phyloP scores from a whole-genome alignment of 2,329 filamentous ascomycete species.

The Verticillium nonalfalfae region DNA sequence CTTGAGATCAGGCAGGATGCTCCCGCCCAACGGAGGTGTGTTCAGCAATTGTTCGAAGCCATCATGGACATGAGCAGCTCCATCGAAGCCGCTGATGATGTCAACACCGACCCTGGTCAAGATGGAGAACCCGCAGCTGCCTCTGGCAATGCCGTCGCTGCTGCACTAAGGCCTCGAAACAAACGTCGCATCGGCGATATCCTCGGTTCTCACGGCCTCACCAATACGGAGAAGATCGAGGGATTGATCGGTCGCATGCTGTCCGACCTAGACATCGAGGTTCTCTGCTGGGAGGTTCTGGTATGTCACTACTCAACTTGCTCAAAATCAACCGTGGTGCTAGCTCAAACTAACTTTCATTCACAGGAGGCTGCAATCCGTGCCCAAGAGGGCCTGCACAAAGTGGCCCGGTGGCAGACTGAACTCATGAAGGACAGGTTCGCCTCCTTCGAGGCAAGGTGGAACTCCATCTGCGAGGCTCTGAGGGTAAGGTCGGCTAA shows the following conservation, averaged over 20 bases:
- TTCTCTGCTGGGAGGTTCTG: not conserved
- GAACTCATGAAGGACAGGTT: not conserved
- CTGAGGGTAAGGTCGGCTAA: not conserved
- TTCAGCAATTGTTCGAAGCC: not conserved
- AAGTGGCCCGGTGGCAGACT: not conserved
- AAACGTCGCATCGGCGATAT: not conserved
- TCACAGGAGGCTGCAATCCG: not conserved
- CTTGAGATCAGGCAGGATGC: not conserved
- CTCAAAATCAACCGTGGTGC: not conserved
- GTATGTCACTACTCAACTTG: not conserved
- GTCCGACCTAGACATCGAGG: not conserved
- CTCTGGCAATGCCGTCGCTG: not conserved
- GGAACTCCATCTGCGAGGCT: not conserved
- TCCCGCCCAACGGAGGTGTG: not conserved
- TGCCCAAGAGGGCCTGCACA: not conserved
- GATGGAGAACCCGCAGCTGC: not conserved
- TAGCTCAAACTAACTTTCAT: not conserved
- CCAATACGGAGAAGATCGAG: not conserved
- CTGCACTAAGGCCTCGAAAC: not conserved
- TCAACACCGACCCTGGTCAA: not conserved
- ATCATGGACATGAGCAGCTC: not conserved
- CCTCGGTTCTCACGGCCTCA: not conserved
- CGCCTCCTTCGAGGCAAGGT: not conserved
- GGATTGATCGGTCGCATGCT: not conserved
- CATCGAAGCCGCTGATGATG: not conserved